Conservation (phyloP, 345 rosid species). For the Kandelia obovata region DNA sequence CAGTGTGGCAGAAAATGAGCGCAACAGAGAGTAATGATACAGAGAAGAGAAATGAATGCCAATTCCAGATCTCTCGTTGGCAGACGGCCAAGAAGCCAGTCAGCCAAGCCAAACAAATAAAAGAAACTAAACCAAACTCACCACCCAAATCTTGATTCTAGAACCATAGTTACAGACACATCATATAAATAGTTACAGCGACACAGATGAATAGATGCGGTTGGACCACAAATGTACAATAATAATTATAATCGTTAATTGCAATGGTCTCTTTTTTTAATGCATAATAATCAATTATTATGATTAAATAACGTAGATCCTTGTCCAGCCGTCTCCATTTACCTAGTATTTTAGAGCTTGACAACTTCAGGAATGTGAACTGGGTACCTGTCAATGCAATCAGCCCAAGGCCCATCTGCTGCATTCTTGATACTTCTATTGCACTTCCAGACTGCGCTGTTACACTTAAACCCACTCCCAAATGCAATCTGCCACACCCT, state of each 20-base stretch:
- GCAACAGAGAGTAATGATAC: not conserved
- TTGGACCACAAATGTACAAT: no score
- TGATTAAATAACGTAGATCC: no score
- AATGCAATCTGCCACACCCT: conserved; percentile 64
- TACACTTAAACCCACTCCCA: conserved; percentile 64
- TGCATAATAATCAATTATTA: no score
- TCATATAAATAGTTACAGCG: no score
- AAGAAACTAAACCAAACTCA: not conserved
- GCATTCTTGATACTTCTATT: conserved; percentile 23
- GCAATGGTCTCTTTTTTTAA: no score
- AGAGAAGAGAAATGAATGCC: not conserved
- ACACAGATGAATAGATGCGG: no score
- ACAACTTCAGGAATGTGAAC: conserved; percentile 31
- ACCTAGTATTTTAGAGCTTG: conserved; percentile 14
- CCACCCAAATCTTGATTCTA: not conserved
- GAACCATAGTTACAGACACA: no score
- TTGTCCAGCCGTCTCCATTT: no score
- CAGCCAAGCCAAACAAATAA: not conserved
- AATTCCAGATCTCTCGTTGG: not conserved
- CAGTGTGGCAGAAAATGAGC: conserved; percentile 7
- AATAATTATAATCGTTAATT: no score
- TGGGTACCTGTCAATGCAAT: conserved; percentile 40
- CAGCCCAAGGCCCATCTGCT: conserved; percentile 43
- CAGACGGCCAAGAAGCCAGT: not conserved
- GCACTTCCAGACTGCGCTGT: conserved; percentile 58